phyloP scores from a whole-genome alignment of 352 stramenopile species.

The Blastocystis sp. region DNA sequence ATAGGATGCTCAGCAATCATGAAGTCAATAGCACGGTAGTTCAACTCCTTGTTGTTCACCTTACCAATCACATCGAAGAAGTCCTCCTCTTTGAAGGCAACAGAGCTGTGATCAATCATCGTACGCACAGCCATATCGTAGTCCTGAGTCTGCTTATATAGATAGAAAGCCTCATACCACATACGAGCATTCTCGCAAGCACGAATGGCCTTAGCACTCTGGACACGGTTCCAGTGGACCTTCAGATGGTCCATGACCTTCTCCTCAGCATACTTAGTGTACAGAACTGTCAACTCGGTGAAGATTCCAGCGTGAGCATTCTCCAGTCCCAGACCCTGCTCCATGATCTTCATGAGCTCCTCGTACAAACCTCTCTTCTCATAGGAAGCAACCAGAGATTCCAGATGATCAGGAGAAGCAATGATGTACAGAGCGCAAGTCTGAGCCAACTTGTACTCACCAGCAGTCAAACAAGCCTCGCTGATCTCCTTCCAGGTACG shows the following conservation, averaged over 20 bases:
- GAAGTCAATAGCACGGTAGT: slow-evolving; percentile 98
- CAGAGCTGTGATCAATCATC: slow-evolving; percentile 91
- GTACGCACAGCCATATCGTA: slow-evolving; percentile 95
- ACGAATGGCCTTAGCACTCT: slow-evolving; percentile 90
- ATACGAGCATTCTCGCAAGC: slow-evolving; percentile 94
- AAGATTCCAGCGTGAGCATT: slow-evolving; percentile 97
- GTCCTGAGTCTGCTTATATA: slow-evolving; percentile 98
- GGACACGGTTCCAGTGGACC: slow-evolving; percentile 97
- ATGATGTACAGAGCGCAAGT: slow-evolving; percentile 98
- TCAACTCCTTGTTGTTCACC: slow-evolving; percentile 96
- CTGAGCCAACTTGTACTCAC: slow-evolving; percentile 93
- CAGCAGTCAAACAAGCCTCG: slow-evolving; percentile 90
- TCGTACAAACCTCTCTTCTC: slow-evolving; percentile 89
- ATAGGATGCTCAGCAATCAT: slow-evolving; percentile 93
- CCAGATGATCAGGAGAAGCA: slow-evolving; percentile 96
- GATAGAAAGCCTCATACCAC: slow-evolving; percentile 93
- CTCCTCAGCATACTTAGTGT: slow-evolving; percentile 95
- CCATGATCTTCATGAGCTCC: slow-evolving; percentile 92
- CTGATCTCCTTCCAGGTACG: slow-evolving; percentile 99
- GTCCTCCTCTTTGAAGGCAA: slow-evolving; percentile 91
- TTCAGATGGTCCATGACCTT: slow-evolving; percentile 99
- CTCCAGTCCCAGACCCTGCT: slow-evolving; percentile 94
- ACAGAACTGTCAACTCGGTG: slow-evolving; percentile 96
- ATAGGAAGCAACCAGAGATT: slow-evolving; percentile 97
- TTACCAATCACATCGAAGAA: slow-evolving; percentile 98